Conservation (phyloP, 495 filamentous ascomycete species). For the Penicillium malachiteum region DNA sequence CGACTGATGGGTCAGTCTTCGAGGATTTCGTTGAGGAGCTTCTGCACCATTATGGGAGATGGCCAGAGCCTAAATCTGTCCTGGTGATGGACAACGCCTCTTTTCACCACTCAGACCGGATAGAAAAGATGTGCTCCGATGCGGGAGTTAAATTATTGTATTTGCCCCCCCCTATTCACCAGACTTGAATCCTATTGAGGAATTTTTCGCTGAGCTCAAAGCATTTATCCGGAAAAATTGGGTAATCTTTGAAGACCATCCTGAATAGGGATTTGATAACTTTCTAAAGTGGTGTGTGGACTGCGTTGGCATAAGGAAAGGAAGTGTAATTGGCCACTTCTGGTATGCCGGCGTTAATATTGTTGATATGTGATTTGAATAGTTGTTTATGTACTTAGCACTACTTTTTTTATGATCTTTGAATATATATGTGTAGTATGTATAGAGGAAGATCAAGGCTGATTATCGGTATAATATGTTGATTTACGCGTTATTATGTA, state of each 20-base stretch:
- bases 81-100: conserved; percentile 1
- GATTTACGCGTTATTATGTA: too few relatives aligned
- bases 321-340: conserved; percentile 26
- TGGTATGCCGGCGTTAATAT: conserved; percentile 20
- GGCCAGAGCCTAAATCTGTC: conserved; percentile 3
- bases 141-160: conserved; percentile 39
- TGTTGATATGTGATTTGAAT: conserved; percentile 2
- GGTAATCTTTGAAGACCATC: conserved; percentile 27
- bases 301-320: conserved; percentile 15
- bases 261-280: conserved; percentile 31
- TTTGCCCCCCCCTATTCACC: conserved; percentile 23
- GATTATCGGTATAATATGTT: too few relatives aligned
- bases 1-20: conserved; percentile 1
- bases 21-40: conserved; percentile 13
- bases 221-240: conserved; percentile 17
- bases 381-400: too few relatives aligned
- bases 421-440: too few relatives aligned
- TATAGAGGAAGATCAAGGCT: too few relatives aligned
- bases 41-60: conserved; percentile 5
- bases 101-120: neutral
- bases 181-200: conserved; percentile 28
- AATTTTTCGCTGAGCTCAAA: conserved; percentile 29
- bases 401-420: too few relatives aligned
- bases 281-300: conserved; percentile 31
- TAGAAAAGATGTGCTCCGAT: conserved; percentile 26